Evolutionary conservation across 768 basidiomycete species (phyloP), one percentile per base, ranked within the genome.

Genomic region (Agaricus blazei): DNA sequence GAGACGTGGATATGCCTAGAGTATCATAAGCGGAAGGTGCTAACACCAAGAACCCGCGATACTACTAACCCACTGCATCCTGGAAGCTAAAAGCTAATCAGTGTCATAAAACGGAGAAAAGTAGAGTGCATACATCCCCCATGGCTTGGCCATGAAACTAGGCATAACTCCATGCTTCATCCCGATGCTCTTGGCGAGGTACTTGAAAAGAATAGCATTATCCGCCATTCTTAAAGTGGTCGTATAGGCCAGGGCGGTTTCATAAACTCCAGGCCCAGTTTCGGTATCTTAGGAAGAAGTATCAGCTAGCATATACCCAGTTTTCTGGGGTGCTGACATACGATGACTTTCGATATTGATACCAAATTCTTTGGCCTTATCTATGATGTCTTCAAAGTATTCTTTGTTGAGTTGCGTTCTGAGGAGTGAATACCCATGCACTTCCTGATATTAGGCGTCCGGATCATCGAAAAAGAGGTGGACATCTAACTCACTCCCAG

Each of bases 61-160:
- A 36, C 31, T 11, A 60, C 75, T 45, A 43, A 91, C 93, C 96
- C 97, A 60, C 93, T 94, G 67, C 93, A 95, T 3, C 97, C 97
- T 36, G 97, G 95, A 60, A 98, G 81, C 90, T 97, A 49, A 12
- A 28, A n/a, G 9, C 6, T 14, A n/a, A 19, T 47, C 2, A 52
- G 26, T 11, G 7, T 34, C 34, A 31, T 36, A 28, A 28, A 37
- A 36, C 3, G 14, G 15, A 8, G 24, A 11, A 11, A 12, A 7
- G 1, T 14, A 8, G 42, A 24, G 24, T 5, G 15, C 11, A 74
- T 64, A 94, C 93, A 64, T 92, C 85, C 31, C 87, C 90, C 92
- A 97, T 26, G 95, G 95, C 64, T 98, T 98, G 0, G 95, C 94
- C 96, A 98, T 98, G 71, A 99, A 99, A 57, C 92, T 96, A 1